These are phyloP conservation scores for Pyrenochaeta sp. DNA, from an alignment of 2,329 filamentous ascomycete genomes.

Conservation along the genomic window DNA sequence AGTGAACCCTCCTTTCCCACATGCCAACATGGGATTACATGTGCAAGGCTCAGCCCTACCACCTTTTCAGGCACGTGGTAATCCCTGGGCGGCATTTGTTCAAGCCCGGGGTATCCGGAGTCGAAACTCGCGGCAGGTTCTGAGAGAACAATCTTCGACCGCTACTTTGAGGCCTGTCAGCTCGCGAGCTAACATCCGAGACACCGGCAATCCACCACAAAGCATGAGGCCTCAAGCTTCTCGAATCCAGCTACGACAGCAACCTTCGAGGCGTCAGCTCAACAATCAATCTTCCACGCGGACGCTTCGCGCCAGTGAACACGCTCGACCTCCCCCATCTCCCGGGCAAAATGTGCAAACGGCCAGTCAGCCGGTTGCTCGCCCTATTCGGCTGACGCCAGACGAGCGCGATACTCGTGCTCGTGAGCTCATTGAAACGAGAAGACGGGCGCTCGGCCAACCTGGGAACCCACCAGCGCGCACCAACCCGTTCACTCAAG, in stretches of 20 bases:
- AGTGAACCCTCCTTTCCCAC: conserved; percentile 39
- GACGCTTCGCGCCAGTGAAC: conserved; percentile 45
- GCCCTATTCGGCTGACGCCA: conserved; percentile 38
- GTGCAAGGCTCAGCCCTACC: conserved; percentile 42
- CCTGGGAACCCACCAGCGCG: conserved; percentile 36
- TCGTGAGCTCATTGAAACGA: conserved; percentile 48
- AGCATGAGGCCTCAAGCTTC: conserved; percentile 46
- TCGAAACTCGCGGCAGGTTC: conserved; percentile 44
- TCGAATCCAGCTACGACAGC: conserved; percentile 45
- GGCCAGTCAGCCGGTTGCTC: conserved; percentile 26
- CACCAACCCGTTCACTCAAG: conserved; percentile 48
- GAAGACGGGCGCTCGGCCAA: conserved; percentile 42
- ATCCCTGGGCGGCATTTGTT: conserved; percentile 50
- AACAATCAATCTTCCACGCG: conserved; percentile 47
- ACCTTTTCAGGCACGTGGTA: conserved; percentile 41
- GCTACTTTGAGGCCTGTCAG: conserved; percentile 46
- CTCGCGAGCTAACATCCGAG: conserved; percentile 47
- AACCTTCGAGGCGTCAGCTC: conserved; percentile 47
- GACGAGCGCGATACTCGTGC: conserved; percentile 47
- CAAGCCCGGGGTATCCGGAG: conserved; percentile 34
- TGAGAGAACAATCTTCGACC: conserved; percentile 51
- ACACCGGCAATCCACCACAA: conserved; percentile 35
- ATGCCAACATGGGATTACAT: conserved; percentile 44
- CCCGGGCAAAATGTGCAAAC: conserved; percentile 27
- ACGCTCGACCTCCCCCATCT: conserved; percentile 42